These are phyloP conservation scores for Neoboletus subvelutipes DNA, from an alignment of 768 basidiomycete genomes.

Conservation along the genomic window DNA sequence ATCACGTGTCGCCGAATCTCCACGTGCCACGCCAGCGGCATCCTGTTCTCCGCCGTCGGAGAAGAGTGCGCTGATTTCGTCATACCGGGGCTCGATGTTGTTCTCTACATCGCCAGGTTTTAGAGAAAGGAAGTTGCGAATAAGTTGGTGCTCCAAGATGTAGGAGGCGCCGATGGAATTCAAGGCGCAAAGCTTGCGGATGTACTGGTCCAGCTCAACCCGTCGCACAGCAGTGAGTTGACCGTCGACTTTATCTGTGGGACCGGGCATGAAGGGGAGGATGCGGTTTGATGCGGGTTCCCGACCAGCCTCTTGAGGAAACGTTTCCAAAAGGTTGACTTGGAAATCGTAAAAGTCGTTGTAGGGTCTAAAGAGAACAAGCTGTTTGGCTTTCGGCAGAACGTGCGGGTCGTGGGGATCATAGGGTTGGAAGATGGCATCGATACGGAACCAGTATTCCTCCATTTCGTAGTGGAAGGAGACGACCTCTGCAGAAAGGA, in stretches of 20 bases:
- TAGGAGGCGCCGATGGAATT: conserved; percentile 66
- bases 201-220: conserved; percentile 85
- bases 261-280: conserved; percentile 97
- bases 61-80: conserved; percentile 59
- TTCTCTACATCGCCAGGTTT: conserved; percentile 85
- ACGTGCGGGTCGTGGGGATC: conserved; percentile 51
- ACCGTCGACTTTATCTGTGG: conserved; percentile 80
- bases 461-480: conserved; percentile 98
- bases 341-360: conserved; percentile 99
- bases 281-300: conserved; percentile 65
- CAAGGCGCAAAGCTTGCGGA: conserved; percentile 75
- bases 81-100: conserved; percentile 56
- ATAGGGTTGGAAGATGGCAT: conserved; percentile 87
- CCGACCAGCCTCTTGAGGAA: conserved; percentile 90
- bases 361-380: conserved; percentile 92
- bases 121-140: conserved; percentile 79
- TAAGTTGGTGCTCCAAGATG: conserved; percentile 75
- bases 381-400: conserved; percentile 68
- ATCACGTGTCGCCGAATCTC: conserved; percentile 33
- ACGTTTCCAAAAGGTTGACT: conserved; percentile 78
- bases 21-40: conserved; percentile 32
- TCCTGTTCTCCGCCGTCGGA: conserved; percentile 35
- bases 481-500: conserved; percentile 84
- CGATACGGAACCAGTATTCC: conserved; percentile 96
- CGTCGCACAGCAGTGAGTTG: conserved; percentile 76